These are phyloP conservation scores for Candida broadrunensis DNA, from an alignment of 805 yeast genomes.

Conservation along the genomic window DNA sequence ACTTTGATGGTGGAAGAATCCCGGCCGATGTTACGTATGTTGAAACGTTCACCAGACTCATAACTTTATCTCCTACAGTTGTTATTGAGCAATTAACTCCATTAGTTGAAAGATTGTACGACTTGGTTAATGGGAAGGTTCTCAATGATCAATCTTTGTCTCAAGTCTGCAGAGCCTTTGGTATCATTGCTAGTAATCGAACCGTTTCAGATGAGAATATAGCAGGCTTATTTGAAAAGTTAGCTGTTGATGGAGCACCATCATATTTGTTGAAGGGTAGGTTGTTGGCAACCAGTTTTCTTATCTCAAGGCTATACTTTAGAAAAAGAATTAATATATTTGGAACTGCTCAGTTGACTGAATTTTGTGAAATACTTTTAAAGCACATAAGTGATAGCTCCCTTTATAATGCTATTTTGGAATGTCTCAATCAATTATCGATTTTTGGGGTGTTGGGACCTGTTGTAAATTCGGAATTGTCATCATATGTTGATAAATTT, in stretches of 20 bases:
- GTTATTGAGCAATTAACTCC: slow-evolving; percentile 19
- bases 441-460: slow-evolving; percentile 48
- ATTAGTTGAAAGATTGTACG: slow-evolving; percentile 18
- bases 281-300: slow-evolving; percentile 37
- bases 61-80: slow-evolving; percentile 28
- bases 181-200: slow-evolving; percentile 48
- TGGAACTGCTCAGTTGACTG: slow-evolving; percentile 2
- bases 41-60: slow-evolving; percentile 27
- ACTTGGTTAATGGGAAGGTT: slow-evolving; percentile 17
- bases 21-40: slow-evolving; percentile 30
- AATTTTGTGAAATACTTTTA: slow-evolving; percentile 11
- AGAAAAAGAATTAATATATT: slow-evolving; percentile 23
- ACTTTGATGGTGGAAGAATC: slow-evolving; percentile 8
- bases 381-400: slow-evolving; percentile 12
- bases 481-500: slow-evolving; percentile 7
- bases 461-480: slow-evolving; percentile 1
- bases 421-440: slow-evolving; percentile 41
- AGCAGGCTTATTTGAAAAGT: slow-evolving; percentile 3
- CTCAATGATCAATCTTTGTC: slow-evolving; percentile 18
- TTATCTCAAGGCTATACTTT: slow-evolving; percentile 45
- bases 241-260: not conserved
- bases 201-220: slow-evolving; percentile 8
- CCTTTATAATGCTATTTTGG: slow-evolving; percentile 27
- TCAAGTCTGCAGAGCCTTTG: slow-evolving; percentile 44
- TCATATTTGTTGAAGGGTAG: slow-evolving; percentile 14